phyloP scores from a whole-genome alignment of 176 grass and related monocot species.

The Cymbopogon citratus region DNA sequence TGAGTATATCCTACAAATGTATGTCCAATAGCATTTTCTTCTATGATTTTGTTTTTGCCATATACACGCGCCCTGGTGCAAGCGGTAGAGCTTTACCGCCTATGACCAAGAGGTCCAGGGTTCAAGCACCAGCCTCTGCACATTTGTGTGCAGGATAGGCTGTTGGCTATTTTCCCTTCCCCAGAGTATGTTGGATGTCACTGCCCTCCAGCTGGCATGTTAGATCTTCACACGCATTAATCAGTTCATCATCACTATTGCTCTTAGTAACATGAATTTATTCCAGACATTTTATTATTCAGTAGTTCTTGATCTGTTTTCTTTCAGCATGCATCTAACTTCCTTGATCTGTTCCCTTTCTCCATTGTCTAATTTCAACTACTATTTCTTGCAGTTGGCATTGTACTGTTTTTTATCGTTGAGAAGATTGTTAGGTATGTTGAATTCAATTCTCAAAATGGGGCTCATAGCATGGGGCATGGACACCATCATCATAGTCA shows the following conservation, averaged over 20 bases:
- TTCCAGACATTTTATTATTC: neutral
- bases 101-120: no score
- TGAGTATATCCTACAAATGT: slow-evolving; percentile 44
- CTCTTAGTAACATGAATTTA: neutral
- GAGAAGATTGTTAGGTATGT: slow-evolving; percentile 98
- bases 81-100: no score
- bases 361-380: neutral
- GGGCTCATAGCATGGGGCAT: slow-evolving; percentile 36
- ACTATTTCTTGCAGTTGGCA: slow-evolving; percentile 68
- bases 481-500: slow-evolving; percentile 74
- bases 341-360: neutral
- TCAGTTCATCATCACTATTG: no score
- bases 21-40: neutral
- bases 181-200: neutral
- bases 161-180: no score
- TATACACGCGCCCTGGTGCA: no score
- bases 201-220: neutral
- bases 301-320: neutral
- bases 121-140: no score
- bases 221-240: neutral
- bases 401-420: slow-evolving; percentile 92
- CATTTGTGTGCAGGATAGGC: no score
- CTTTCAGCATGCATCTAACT: neutral
- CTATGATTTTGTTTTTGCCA: neutral
- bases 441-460: slow-evolving; percentile 62